These are phyloP conservation scores for Salix viminalis DNA, from an alignment of 345 rosid species.

Conservation along the genomic window DNA sequence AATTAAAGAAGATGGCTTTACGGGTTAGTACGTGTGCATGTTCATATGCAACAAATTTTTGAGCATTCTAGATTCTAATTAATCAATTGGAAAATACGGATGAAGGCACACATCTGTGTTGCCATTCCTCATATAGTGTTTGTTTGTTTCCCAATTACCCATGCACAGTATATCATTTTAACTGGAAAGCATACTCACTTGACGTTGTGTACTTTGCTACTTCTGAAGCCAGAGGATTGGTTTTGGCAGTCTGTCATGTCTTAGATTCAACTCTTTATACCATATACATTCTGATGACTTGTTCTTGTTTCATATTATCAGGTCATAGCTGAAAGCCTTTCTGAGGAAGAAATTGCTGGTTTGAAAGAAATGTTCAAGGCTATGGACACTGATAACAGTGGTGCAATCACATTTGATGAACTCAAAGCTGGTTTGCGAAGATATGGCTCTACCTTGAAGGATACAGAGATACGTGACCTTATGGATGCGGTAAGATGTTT, in stretches of 20 bases:
- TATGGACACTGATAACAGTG: slow-evolving; percentile 96
- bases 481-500: slow-evolving; percentile 83
- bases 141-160: background rate
- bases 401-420: slow-evolving; percentile 96
- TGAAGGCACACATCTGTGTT: background rate
- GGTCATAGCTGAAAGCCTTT: slow-evolving; percentile 98
- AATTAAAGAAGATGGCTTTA: slow-evolving; percentile 97
- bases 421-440: slow-evolving; percentile 91
- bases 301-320: slow-evolving; percentile 28
- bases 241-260: background rate
- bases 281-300: background rate
- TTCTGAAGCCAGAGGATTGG: background rate
- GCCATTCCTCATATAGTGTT: background rate
- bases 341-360: slow-evolving; percentile 99
- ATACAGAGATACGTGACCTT: slow-evolving; percentile 90
- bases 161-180: background rate
- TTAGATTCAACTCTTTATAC: background rate
- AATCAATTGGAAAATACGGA: background rate
- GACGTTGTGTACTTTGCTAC: background rate
- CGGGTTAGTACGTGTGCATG: slow-evolving; percentile 46
- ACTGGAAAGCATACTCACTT: background rate
- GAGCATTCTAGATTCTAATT: background rate
- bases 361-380: slow-evolving; percentile 83
- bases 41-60: background rate
- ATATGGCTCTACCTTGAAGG: slow-evolving; percentile 95